Base-by-base conservation (phyloP, 2,329 filamentous ascomycete genomes). In the Plenodomus lindquistii region DNA sequence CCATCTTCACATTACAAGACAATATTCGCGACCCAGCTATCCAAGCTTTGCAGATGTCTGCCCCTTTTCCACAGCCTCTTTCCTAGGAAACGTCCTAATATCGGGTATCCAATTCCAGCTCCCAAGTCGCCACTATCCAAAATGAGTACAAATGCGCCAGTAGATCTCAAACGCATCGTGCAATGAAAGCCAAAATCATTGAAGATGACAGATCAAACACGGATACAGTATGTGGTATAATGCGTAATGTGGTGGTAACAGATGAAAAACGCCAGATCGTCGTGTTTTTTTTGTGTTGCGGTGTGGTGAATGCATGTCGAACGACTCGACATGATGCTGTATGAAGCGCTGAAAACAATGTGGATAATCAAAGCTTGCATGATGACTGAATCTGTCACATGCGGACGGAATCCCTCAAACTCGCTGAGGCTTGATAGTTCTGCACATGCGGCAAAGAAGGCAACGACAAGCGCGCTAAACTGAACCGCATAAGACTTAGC, bases 381-480 rank as follows among this genome's bases (percentile, higher is more conserved):
- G n/a, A n/a, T n/a, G n/a, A n/a, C 17, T 37, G 31, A 17, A 22
- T 24, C 22, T 13, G 27, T 58, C 43, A 65, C 21, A 63, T 63
- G 31, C 62, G 62, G 48, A 65, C 54, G 29, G 60, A 65, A 41
- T 59, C 59, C 37, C 40, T 44, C 31, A 54, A 40, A 27, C 50
- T 54, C 42, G 59, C 55, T 19, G 57, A 52, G 35, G 55, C 48
- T 43, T 65, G 61, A 40, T 66, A 63, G 47, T 64, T 64, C 35
- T 65, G 62, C 16, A 58, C 45, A 21, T 59, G 56, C 16, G 65
- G 63, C 20, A 67, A 54, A 13, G 59, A 59, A 38, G 65, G 61
- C 20, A 65, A 47, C 2, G 60, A 63, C 21, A 68, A 42, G 37
- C 63, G 57, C 37, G 64, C 64, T 65, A 46, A 36, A 38, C 18